These are phyloP conservation scores for Thielaviopsis ethacetica DNA, from an alignment of 2,329 filamentous ascomycete genomes.

Conservation along the genomic window DNA sequence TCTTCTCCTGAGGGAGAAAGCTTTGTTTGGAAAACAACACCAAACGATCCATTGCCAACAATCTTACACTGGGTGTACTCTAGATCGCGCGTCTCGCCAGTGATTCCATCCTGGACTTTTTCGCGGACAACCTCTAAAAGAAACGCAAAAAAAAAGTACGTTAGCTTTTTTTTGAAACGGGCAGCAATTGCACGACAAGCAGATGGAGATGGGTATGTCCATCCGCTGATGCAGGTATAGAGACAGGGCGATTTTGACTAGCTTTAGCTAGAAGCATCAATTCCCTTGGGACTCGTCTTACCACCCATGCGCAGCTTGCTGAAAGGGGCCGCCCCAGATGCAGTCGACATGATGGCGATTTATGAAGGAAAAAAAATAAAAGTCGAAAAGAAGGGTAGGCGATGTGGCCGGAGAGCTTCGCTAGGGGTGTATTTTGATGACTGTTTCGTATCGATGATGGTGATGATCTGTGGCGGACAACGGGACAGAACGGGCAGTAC, in stretches of 20 bases:
- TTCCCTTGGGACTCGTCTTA: slow-evolving; percentile 34
- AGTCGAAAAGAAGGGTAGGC: not conserved
- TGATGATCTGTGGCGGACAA: slow-evolving; percentile 6
- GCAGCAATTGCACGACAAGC: not conserved
- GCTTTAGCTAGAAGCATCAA: not conserved
- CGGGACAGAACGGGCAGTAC: slow-evolving; percentile 3
- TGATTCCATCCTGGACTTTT: slow-evolving; percentile 96
- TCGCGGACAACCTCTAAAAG: slow-evolving; percentile 82
- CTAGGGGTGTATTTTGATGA: not conserved
- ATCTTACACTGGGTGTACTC: slow-evolving; percentile 99
- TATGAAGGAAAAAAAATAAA: not conserved
- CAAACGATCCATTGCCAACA: slow-evolving; percentile 96
- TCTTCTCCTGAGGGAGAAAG: slow-evolving; percentile 95
- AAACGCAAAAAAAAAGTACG: slow-evolving; percentile 16
- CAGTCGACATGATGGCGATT: slow-evolving; percentile 7
- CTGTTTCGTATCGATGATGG: slow-evolving; percentile 1
- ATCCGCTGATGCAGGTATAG: not conserved
- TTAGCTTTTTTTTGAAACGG: not conserved
- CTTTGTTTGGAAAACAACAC: slow-evolving; percentile 98
- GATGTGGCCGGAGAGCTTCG: not conserved
- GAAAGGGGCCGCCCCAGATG: slow-evolving; percentile 67
- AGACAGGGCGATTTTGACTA: not conserved
- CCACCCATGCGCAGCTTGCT: slow-evolving; percentile 86
- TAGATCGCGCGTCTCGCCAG: slow-evolving; percentile 89
- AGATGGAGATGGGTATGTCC: slow-evolving; percentile 6